These are phyloP conservation scores for Ogataea naganishii DNA, from an alignment of 805 yeast species.

Conservation along the genomic window DNA sequence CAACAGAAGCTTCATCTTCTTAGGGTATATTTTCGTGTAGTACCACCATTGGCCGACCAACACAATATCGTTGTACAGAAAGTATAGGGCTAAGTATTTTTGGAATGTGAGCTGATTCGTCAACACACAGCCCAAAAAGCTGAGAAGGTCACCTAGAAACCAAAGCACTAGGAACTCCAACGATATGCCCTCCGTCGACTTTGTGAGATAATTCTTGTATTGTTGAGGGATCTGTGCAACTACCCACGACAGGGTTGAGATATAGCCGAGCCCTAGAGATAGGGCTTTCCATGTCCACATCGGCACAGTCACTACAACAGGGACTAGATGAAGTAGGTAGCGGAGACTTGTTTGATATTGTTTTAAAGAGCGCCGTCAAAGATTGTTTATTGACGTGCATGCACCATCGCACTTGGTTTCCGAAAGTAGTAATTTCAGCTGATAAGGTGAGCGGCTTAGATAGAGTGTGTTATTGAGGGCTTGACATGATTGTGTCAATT, in stretches of 20 bases:
- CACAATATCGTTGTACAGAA: conserved; percentile 60
- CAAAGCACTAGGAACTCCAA: conserved; percentile 21
- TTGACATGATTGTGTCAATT: too few relatives aligned
- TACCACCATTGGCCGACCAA: conserved; percentile 65
- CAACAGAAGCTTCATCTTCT: neutral
- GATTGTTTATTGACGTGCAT: too few relatives aligned
- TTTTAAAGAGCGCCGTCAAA: too few relatives aligned
- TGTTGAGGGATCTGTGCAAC: conserved; percentile 29
- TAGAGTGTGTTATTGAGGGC: too few relatives aligned
- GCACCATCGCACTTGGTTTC: too few relatives aligned
- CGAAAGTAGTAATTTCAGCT: too few relatives aligned
- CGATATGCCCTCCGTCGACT: conserved; percentile 24
- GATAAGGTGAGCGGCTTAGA: too few relatives aligned
- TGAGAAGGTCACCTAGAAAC: conserved; percentile 24
- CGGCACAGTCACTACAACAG: too few relatives aligned
- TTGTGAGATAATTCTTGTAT: conserved; percentile 20
- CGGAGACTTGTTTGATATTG: too few relatives aligned
- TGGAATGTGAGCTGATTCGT: conserved; percentile 82
- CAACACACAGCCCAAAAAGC: conserved; percentile 58
- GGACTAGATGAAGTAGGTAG: too few relatives aligned
- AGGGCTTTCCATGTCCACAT: conserved; percentile 3
- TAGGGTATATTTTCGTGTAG: conserved; percentile 43
- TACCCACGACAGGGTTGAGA: conserved; percentile 26
- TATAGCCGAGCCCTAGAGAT: conserved; percentile 15
- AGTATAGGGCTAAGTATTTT: conserved; percentile 61